Base-by-base conservation (phyloP, 169 alveolate genomes). In the Eimeria falciformis region DNA sequence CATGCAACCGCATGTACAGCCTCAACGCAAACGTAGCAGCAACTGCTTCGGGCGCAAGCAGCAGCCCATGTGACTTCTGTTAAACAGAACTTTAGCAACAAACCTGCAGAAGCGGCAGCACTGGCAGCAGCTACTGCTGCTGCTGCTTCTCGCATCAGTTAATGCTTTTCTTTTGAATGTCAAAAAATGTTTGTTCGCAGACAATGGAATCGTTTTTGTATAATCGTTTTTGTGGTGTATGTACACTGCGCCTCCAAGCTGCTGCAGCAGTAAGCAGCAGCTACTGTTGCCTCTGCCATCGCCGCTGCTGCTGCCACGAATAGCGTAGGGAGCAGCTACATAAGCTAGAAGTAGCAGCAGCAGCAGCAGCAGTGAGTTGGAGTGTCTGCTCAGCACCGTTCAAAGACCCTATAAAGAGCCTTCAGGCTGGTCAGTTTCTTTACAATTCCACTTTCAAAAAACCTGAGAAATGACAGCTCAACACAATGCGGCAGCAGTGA, bases 401-500 rank as follows among this genome's bases (percentile, higher is more conserved):
- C 92, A 23, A 85, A 85, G 50, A 85, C 92, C 21, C 92, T 75
- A 40, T 85, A 85, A 45, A 85, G 92, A 53, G 92, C 92, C 69
- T 75, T 75, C 5, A 85, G 92, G n/a, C 56, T 53, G 11, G 92
- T 77, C 2, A 85, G 53, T 2, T 65, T 84, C 53, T 65, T 75
- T 2, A 85, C 75, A 17, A 84, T 85, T 9, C 92, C 92, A 75
- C 68, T 84, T 3, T 25, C 5, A 43, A 47, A 68, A 47, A 68
- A 85, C 47, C 92, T 85, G 92, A 4, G 29, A 56, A 27, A 4
- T 55, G 40, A 33, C 1, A 14, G 29, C 43, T 18, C 43, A 66
- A 45, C 3, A 66, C 18, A 12, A n/a, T 37, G 23, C n/a, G 1
- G 2, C n/a, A n/a, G n/a, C n/a, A n/a, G n/a, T n/a, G n/a, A n/a